phyloP scores from a whole-genome alignment of 495 filamentous ascomycete species.

The Penicillium robsamsonii region DNA sequence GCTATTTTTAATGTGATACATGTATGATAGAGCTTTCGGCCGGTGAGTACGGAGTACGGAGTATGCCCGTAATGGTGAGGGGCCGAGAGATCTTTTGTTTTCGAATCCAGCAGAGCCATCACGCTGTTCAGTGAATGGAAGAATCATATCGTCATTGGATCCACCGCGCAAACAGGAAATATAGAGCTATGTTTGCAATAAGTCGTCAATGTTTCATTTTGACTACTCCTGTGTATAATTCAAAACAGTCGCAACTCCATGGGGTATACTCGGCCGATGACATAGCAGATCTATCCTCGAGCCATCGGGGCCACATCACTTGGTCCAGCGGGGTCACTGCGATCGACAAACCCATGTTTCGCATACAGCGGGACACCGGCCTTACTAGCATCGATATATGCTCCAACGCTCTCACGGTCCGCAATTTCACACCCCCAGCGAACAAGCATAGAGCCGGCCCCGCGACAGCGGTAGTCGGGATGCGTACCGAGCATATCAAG shows the following conservation, averaged over 20 bases:
- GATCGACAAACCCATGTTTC: slow-evolving; percentile 34
- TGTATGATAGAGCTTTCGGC: slow-evolving; percentile 3
- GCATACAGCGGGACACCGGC: slow-evolving; percentile 29
- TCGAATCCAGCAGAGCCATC: background rate
- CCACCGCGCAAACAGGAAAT: background rate
- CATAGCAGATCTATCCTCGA: background rate
- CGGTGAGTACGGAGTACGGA: background rate
- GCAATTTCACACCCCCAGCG: slow-evolving; percentile 49
- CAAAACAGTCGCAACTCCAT: background rate
- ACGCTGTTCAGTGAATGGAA: background rate
- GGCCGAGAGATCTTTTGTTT: background rate
- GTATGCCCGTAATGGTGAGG: background rate
- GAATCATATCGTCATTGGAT: background rate
- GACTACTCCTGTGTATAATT: background rate
- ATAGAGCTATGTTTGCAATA: background rate
- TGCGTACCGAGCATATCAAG: slow-evolving; percentile 52
- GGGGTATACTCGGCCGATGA: background rate
- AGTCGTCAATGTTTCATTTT: background rate
- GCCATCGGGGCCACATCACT: slow-evolving; percentile 12
- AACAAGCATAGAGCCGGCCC: slow-evolving; percentile 50
- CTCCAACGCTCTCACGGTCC: slow-evolving; percentile 29
- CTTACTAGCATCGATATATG: slow-evolving; percentile 36
- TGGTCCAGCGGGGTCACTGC: slow-evolving; percentile 12
- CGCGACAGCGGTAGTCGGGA: slow-evolving; percentile 46
- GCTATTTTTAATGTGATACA: slow-evolving; percentile 12